Evolutionary conservation across 768 basidiomycete species (phyloP).

Genomic region (Boletus sensibilis): DNA sequence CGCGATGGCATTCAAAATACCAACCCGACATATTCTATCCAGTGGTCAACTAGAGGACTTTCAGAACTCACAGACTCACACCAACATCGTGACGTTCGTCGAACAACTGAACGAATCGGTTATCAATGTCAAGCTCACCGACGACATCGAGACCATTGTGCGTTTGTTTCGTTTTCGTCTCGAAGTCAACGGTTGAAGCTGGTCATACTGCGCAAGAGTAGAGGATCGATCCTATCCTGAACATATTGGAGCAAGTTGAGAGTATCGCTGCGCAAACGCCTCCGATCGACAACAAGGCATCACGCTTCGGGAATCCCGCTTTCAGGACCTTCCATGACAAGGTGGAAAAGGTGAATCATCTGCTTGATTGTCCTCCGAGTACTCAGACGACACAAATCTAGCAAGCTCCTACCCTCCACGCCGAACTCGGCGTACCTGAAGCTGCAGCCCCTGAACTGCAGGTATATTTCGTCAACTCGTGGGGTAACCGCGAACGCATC

Average conservation of each 20-base stretch:
- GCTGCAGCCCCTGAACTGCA: constrained; percentile 68
- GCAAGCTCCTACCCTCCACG: constrained; percentile 59
- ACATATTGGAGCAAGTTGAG: constrained; percentile 66
- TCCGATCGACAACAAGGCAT: constrained; percentile 84
- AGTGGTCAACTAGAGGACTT: constrained; percentile 81
- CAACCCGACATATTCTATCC: constrained; percentile 73
- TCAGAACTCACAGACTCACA: constrained; percentile 68
- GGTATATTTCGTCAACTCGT: constrained; percentile 79
- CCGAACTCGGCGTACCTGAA: constrained; percentile 54
- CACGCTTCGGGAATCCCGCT: constrained; percentile 96
- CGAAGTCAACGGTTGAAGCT: constrained; percentile 1
- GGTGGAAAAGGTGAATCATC: constrained; percentile 55
- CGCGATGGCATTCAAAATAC: constrained; percentile 44
- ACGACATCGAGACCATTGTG: constrained; percentile 62
- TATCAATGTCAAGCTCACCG: constrained; percentile 72
- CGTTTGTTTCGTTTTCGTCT: constrained; percentile 28
- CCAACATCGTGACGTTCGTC: constrained; percentile 66
- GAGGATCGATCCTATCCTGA: constrained; percentile 63
- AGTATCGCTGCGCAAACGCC: constrained; percentile 67
- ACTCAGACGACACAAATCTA: constrained; percentile 24
- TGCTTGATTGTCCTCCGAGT: not conserved
- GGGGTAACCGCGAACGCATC: constrained; percentile 90
- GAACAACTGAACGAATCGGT: constrained; percentile 73
- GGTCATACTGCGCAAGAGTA: constrained; percentile 32
- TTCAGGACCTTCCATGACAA: constrained; percentile 91